phyloP scores from a whole-genome alignment of 768 basidiomycete genomes.

The Hygrocybe punicea region DNA sequence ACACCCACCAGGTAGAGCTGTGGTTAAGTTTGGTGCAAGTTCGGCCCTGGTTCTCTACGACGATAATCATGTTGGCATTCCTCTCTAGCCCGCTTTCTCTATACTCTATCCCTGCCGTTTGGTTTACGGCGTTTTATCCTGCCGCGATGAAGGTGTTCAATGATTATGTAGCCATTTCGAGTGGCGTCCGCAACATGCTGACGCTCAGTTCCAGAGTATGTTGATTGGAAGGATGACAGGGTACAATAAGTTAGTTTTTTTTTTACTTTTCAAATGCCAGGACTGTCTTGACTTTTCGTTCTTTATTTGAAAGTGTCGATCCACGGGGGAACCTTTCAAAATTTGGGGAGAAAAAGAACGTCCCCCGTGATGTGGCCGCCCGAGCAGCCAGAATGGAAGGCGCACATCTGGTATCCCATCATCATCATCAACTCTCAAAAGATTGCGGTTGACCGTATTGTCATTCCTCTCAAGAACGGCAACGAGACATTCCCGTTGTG shows the following conservation, averaged over 20 bases:
- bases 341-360: constrained; percentile 20
- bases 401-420: constrained; percentile 24
- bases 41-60: too few species aligned
- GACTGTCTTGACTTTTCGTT: too few species aligned
- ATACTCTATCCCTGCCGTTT: constrained; percentile 30
- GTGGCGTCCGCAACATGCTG: too few species aligned
- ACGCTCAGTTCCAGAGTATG: too few species aligned
- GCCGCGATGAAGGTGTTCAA: constrained; percentile 23
- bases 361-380: constrained; percentile 22
- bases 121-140: constrained; percentile 25
- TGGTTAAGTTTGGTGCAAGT: too few species aligned
- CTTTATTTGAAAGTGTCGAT: constrained; percentile 30
- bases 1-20: too few species aligned
- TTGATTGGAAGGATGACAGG: neutral
- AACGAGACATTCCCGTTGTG: constrained; percentile 35
- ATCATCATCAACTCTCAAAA: neutral
- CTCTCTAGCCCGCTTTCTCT: constrained; percentile 24
- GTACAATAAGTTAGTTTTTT: constrained; percentile 33
- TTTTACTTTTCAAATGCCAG: too few species aligned
- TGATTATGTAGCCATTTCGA: too few species aligned
- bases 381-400: constrained; percentile 37
- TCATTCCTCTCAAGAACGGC: constrained; percentile 23
- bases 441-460: neutral
- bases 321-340: constrained; percentile 30
- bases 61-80: too few species aligned